Percentiles rank a stretch among this genome's conserved stretches.
phyloP scores from a whole-genome alignment of 2,329 filamentous ascomycete genomes.

The Blastomyces silverae region DNA sequence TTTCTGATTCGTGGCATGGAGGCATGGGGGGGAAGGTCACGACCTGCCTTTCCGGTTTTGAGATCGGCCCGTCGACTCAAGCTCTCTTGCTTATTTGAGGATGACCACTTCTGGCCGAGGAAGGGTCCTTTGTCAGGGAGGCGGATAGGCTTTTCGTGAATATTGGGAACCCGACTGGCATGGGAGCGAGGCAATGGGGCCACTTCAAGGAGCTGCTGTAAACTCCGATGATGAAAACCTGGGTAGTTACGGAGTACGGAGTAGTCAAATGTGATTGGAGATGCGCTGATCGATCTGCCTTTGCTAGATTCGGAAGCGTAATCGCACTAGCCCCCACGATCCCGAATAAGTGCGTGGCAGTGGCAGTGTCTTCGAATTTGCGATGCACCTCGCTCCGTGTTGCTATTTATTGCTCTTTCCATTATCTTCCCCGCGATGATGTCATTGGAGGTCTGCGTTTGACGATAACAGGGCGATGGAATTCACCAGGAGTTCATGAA shows the following conservation, averaged over 20 bases:
- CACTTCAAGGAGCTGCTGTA: neutral
- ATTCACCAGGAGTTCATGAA: neutral
- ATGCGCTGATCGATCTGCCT: neutral
- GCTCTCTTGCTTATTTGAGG: neutral
- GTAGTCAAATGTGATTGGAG: neutral
- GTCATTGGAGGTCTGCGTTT: neutral
- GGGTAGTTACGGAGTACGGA: too few relatives aligned
- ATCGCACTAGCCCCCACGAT: neutral
- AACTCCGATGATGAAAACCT: neutral
- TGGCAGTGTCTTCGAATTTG: slow-evolving; percentile 1
- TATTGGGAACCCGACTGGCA: neutral
- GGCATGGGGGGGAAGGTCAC: too few relatives aligned
- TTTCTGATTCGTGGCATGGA: neutral
- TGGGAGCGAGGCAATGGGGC: neutral
- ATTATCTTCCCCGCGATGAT: too few relatives aligned
- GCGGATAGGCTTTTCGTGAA: neutral
- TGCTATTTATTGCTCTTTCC: neutral
- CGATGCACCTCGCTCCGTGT: neutral
- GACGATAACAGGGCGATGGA: neutral
- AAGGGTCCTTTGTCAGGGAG: neutral
- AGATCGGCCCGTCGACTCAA: neutral
- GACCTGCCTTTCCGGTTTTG: neutral
- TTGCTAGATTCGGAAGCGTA: neutral
- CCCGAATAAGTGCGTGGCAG: neutral
- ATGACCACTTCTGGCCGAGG: neutral